phyloP scores from a whole-genome alignment of 768 basidiomycete genomes.

The Russula virescens region DNA sequence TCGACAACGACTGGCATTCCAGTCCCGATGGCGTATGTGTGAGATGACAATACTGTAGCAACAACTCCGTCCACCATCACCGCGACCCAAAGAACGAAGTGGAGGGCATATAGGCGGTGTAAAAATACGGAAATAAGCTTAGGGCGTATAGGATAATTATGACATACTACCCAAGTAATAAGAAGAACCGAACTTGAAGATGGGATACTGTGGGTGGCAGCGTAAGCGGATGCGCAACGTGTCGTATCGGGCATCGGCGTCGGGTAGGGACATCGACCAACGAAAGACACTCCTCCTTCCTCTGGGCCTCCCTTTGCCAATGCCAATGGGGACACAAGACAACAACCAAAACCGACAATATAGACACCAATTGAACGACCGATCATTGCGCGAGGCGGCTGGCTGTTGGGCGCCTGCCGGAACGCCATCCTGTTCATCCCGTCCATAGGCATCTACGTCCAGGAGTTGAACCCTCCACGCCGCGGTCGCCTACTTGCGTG shows the following conservation, averaged over 20 bases:
- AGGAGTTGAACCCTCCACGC: not conserved
- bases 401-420: not conserved
- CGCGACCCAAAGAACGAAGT: not conserved
- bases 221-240: too few species aligned
- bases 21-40: not conserved
- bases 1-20: too few species aligned
- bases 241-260: too few species aligned
- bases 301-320: too few species aligned
- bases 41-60: too few species aligned
- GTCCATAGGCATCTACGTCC: not conserved
- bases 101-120: not conserved
- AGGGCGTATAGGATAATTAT: not conserved
- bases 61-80: too few species aligned
- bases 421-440: conserved; percentile 10
- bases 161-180: not conserved
- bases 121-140: conserved; percentile 21
- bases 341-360: too few species aligned
- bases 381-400: conserved; percentile 2
- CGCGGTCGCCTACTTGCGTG: conserved; percentile 23
- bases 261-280: too few species aligned
- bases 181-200: not conserved
- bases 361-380: too few species aligned
- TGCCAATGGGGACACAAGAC: too few species aligned
- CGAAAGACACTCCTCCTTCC: too few species aligned
- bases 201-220: too few species aligned